These are phyloP conservation scores for Hydnum rufescens DNA, from an alignment of 768 basidiomycete genomes.

Conservation along the genomic window DNA sequence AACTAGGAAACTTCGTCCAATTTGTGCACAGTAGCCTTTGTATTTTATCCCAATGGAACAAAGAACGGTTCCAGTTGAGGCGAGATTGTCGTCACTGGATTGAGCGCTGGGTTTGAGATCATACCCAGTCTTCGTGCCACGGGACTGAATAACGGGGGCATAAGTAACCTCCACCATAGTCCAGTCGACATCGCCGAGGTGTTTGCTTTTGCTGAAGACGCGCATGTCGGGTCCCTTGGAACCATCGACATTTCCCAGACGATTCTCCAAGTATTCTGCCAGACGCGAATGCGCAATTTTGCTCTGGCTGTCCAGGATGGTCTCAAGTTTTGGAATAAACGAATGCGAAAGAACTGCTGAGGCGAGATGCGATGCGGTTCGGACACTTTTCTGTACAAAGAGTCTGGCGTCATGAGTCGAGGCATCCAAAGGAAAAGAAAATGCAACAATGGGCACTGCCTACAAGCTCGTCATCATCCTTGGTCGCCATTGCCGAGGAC, in stretches of 20 bases:
- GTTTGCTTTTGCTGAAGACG: slow-evolving; percentile 60
- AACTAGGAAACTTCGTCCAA: slow-evolving; percentile 88
- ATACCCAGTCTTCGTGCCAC: slow-evolving; percentile 62
- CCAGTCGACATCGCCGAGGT: slow-evolving; percentile 45
- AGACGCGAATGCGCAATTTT: slow-evolving; percentile 80
- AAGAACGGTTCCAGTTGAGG: slow-evolving; percentile 74
- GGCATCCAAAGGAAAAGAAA: no score
- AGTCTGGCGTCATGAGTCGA: neutral
- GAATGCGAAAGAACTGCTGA: slow-evolving; percentile 72
- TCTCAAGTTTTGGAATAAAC: slow-evolving; percentile 72
- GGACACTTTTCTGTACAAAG: slow-evolving; percentile 47
- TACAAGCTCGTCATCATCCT: slow-evolving; percentile 84
- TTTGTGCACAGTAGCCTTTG: slow-evolving; percentile 80
- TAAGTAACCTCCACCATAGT: slow-evolving; percentile 83
- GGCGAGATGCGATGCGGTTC: slow-evolving; percentile 56
- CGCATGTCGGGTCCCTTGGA: slow-evolving; percentile 81
- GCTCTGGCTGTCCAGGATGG: slow-evolving; percentile 78
- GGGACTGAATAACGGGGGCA: slow-evolving; percentile 88
- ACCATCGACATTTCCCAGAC: slow-evolving; percentile 51
- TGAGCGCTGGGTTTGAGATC: slow-evolving; percentile 76
- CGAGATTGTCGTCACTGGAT: slow-evolving; percentile 64
- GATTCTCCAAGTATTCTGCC: slow-evolving; percentile 65
- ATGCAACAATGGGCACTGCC: slow-evolving; percentile 16
- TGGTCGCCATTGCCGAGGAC: slow-evolving; percentile 62
- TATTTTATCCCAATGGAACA: slow-evolving; percentile 79